Evolutionary conservation across 768 basidiomycete species (phyloP), one percentile per base, ranked within the genome.

Genomic region (Cubamyces sp.): DNA sequence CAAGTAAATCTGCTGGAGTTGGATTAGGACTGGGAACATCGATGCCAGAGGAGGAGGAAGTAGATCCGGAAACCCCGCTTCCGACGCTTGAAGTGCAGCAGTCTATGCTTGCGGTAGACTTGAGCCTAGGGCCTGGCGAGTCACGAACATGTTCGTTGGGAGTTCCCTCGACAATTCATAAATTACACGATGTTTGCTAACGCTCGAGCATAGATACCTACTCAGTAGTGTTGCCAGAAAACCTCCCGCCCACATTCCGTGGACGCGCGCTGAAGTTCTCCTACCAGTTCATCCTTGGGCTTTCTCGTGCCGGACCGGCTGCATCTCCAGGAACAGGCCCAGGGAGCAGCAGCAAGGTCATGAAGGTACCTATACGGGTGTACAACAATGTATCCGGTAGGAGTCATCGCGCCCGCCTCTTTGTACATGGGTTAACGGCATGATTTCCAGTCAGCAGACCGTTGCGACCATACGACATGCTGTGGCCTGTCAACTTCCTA

Each of bases 331-430:
- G 60, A 25, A 70, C 73, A 14, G 78, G 77, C 46, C 77, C 74
- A 39, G 82, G 79, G 64, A 85, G 84, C 68, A 78, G 80, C 58
- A 90, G 91, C 74, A 78, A 87, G 37, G 84, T 95, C 3, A 92
- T 96, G 89, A 91, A 90, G 53, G 90, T 98, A 1, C 96, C 96
- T 0, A 88, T 99, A 47, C 79, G 94, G 23, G 80, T 98, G 5
- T 98, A 97, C 76, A 95, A 93, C 60, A 80, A 95, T 65, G 91
- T 97, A 60, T 78, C 84, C 48, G 85, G 95, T 94, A 66, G 52
- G 87, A 72, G 15, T 28, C 30, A 23, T 42, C 48, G 5, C 25
- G 41, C 14, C 1, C 11, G 18, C 19, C 39, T n/a, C 16, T 40
- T 41, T 46, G 47, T 45, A 34, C 19, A 5, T n/a, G 16, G 25